Conservation (phyloP, 2,329 filamentous ascomycete genomes). For the Trichoderma arundinaceum region DNA sequence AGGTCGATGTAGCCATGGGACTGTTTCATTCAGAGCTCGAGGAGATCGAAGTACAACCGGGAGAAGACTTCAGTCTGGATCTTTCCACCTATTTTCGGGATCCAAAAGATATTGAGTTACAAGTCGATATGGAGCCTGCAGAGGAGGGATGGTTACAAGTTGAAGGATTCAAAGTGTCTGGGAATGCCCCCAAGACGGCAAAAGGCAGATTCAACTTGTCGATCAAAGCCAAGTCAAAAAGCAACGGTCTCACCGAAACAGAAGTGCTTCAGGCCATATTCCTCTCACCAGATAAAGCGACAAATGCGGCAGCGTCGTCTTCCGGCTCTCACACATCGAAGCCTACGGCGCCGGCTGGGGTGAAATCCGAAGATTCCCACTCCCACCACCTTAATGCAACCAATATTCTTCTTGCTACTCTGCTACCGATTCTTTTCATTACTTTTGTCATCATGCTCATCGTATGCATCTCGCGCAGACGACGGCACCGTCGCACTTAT, state of each 20-base stretch:
- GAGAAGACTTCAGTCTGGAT: conserved; percentile 51
- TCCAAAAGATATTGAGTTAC: conserved; percentile 47
- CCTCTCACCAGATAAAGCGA: conserved; percentile 38
- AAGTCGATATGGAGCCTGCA: conserved; percentile 46
- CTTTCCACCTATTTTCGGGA: conserved; percentile 51
- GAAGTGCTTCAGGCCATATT: conserved; percentile 48
- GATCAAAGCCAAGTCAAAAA: conserved; percentile 45
- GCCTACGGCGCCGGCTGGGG: conserved; percentile 34
- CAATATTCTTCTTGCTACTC: conserved; percentile 51
- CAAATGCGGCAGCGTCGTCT: conserved; percentile 36
- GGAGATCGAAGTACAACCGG: conserved; percentile 49
- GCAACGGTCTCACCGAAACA: conserved; percentile 45
- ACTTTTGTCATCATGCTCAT: conserved; percentile 44
- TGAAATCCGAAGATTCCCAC: conserved; percentile 31
- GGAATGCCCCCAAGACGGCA: conserved; percentile 48
- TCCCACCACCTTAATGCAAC: conserved; percentile 40
- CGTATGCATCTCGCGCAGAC: conserved; percentile 44
- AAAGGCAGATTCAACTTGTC: conserved; percentile 42
- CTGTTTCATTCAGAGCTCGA: conserved; percentile 51
- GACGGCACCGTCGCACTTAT: conserved; percentile 38
- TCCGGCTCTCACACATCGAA: conserved; percentile 37
- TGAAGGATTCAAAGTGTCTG: conserved; percentile 48
- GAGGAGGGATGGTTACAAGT: conserved; percentile 53
- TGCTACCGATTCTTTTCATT: conserved; percentile 51
- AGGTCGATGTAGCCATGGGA: conserved; percentile 45